Base-by-base conservation (phyloP, 768 basidiomycete genomes). In the Psilocybe cyanescens region DNA sequence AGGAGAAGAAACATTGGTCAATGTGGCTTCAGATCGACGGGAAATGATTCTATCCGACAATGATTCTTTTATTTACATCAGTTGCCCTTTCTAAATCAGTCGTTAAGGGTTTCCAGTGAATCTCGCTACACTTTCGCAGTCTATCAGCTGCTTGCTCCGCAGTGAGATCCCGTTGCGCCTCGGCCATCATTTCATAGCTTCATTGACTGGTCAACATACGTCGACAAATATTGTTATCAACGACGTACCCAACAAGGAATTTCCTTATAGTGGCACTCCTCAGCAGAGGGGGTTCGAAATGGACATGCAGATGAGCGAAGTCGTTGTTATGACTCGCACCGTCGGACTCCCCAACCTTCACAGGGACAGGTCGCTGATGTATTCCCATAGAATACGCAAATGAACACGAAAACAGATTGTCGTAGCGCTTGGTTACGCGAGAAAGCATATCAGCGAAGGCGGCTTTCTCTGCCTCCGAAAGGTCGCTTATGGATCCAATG, bases 301-400 rank as follows among this genome's bases (percentile, higher is more conserved):
- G 94, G 45, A 97, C 70, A 69, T 97, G 95, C 35, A 96, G 74
- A 71, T 97, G 95, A 2, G 92, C 89, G 24, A 89, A 70, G 47
- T 87, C 81, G 39, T 78, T 78, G 8, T 39, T 14, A 39, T 39
- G 37, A 39, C n/a, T n/a, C n/a, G 41, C 14, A 16, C 79, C 77
- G 41, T 84, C 80, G 9, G 77, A 75, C 8, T 77, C 72, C 11
- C 16, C 39, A 4, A 67, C 66, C 19, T 63, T 60, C 5, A 75
- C 73, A 8, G 89, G 85, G 2, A 85, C 69, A 4, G 94, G 91
- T 1, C 89, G 83, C 72, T 97, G 95, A 70, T 97, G 95, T 50
- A 97, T 84, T 37, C 95, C 95, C 93, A 97, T 95, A 6, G 92
- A 95, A 72, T 97, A 97, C 0, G 93, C 90, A 74, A 97, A 97